Evolutionary conservation across 257 asterid genomes (phyloP), one percentile per base, ranked within the genome.

Genomic region (Echites panduratus): DNA sequence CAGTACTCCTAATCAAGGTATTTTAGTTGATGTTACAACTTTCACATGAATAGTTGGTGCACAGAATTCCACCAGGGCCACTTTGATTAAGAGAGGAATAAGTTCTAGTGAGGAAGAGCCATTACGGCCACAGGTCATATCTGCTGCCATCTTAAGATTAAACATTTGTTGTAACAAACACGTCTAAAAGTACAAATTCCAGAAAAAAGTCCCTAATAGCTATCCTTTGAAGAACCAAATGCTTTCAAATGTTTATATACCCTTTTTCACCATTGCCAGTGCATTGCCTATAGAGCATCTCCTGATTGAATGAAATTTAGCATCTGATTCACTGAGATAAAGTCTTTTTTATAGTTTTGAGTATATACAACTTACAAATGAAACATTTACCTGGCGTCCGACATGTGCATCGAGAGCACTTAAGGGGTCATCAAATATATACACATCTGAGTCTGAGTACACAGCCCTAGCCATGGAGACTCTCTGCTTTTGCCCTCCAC

Each of bases 401-500:
- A 92, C 98, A 77, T 88, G 88, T 61, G 97, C 96, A 73, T 92
- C 98, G 32, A 92, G 90, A 68, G 98, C 98, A 67, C 97, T 89
- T 70, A 92, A 83, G 16, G 98, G 97, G 80, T 92, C 98, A 70
- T 92, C 98, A 76, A 92, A 92, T 72, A 92, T 82, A 82, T 87
- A 92, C 58, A 92, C 89, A 89, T 92, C 98, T 5, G 98, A 87
- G 78, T 86, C 71, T 24, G 94, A 86, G 83, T 92, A 92, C 64
- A 92, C 93, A 62, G 98, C 98, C 82, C 98, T 85, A 48, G 98
- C 98, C 91, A 92, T 84, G 17, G 98, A 90, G 79, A 92, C 90
- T 87, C 98, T 86, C 76, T 92, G 98, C 83, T 89, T 92, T 83
- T 92, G 98, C 63, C 98, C 98, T 73, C 97, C 98, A 67, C 98